phyloP scores from a whole-genome alignment of 2,329 filamentous ascomycete genomes.

The Penicillium verrucosum region DNA sequence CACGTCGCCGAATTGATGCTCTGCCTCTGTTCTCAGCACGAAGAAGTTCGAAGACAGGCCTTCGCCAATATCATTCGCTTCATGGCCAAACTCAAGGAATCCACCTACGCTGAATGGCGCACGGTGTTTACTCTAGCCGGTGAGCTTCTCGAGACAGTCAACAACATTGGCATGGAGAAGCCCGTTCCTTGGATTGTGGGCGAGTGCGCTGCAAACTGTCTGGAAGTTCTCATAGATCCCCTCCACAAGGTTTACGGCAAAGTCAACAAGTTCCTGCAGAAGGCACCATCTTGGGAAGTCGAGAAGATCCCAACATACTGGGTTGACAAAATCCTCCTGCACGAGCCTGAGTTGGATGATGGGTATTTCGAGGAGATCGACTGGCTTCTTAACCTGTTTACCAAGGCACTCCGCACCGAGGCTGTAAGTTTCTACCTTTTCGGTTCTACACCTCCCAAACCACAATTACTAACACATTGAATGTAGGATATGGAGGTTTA shows the following conservation, averaged over 20 bases:
- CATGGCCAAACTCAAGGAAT: constrained; percentile 55
- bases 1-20: constrained; percentile 67
- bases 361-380: constrained; percentile 67
- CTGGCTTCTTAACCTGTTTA: constrained; percentile 70
- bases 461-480: constrained; percentile 10
- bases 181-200: constrained; percentile 70
- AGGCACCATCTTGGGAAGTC: constrained; percentile 69
- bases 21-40: constrained; percentile 71
- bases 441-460: neutral
- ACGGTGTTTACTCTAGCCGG: constrained; percentile 76
- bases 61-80: constrained; percentile 39
- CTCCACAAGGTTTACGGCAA: constrained; percentile 82
- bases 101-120: constrained; percentile 70
- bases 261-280: constrained; percentile 77
- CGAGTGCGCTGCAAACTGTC: constrained; percentile 69
- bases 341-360: constrained; percentile 69
- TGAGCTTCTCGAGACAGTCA: constrained; percentile 74
- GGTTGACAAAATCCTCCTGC: constrained; percentile 69
- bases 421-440: constrained; percentile 42
- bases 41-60: constrained; percentile 75
- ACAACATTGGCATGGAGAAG: constrained; percentile 50
- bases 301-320: constrained; percentile 56
- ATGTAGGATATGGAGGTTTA: constrained; percentile 48
- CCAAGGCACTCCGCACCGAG: constrained; percentile 60
- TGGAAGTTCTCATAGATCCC: constrained; percentile 70